A percentile compares a stretch with the other conserved stretches of the same genome.
phyloP scores from a whole-genome alignment of 768 basidiomycete species.

The Daedaleopsis nitida region DNA sequence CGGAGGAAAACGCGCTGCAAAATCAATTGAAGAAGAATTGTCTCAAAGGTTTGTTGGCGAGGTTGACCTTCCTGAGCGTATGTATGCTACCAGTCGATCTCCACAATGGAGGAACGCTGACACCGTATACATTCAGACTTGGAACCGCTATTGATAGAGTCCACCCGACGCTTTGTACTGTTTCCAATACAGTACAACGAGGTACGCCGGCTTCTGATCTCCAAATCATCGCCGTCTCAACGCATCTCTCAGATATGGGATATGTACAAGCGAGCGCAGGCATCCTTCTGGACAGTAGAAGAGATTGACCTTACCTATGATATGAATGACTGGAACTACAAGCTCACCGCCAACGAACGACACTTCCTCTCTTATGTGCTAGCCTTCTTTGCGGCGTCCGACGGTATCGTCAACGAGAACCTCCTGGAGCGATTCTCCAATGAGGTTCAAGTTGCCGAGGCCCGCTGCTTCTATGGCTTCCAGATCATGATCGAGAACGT shows the following conservation, averaged over 20 bases:
- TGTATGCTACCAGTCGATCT: slow-evolving; percentile 9
- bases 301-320: slow-evolving; percentile 92
- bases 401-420: slow-evolving; percentile 97
- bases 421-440: slow-evolving; percentile 90
- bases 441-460: slow-evolving; percentile 91
- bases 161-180: slow-evolving; percentile 81
- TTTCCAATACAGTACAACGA: slow-evolving; percentile 94
- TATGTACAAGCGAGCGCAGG: slow-evolving; percentile 94
- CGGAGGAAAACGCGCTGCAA: neutral
- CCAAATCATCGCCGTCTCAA: neutral
- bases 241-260: slow-evolving; percentile 75
- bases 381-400: slow-evolving; percentile 95
- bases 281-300: slow-evolving; percentile 92
- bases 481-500: slow-evolving; percentile 99
- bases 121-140: slow-evolving; percentile 45
- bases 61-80: slow-evolving; percentile 51
- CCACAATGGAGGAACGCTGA: neutral
- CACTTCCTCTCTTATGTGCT: slow-evolving; percentile 92
- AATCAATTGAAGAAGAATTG: slow-evolving; percentile 8
- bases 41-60: slow-evolving; percentile 54
- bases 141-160: slow-evolving; percentile 81
- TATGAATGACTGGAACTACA: slow-evolving; percentile 79
- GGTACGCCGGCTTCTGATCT: slow-evolving; percentile 43
- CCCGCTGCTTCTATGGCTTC: slow-evolving; percentile 96
- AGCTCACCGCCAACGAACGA: slow-evolving; percentile 78